Percentiles rank a stretch among this genome's conserved stretches.
Evolutionary conservation across 2,329 filamentous ascomycete genomes (phyloP).

Genomic region (Helminthosporium solani): DNA sequence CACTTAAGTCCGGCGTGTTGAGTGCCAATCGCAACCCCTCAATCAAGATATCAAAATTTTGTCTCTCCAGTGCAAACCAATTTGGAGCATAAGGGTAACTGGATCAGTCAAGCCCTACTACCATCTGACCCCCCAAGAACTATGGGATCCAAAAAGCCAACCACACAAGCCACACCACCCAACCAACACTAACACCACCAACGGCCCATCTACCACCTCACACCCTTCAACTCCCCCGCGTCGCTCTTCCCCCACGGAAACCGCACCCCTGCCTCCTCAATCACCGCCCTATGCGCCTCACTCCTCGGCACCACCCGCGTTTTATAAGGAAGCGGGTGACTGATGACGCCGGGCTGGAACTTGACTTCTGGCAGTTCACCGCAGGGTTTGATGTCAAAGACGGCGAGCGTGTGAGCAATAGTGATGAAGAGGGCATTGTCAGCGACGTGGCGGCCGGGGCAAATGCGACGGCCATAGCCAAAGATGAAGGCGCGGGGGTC

Average conservation of each 20-base stretch:
- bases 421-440: constrained; percentile 45
- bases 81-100: too few relatives aligned
- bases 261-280: constrained; percentile 34
- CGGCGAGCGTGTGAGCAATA: constrained; percentile 49
- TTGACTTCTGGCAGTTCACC: constrained; percentile 36
- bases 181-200: too few relatives aligned
- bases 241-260: constrained; percentile 46
- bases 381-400: constrained; percentile 47
- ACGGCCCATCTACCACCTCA: constrained; percentile 3
- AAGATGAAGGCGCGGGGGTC: constrained; percentile 40
- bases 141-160: too few relatives aligned
- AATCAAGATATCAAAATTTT: too few relatives aligned
- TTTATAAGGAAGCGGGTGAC: constrained; percentile 43
- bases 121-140: too few relatives aligned
- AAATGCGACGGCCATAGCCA: constrained; percentile 47
- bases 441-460: constrained; percentile 45
- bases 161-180: too few relatives aligned
- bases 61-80: too few relatives aligned
- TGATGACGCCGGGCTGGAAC: constrained; percentile 41
- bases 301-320: constrained; percentile 39
- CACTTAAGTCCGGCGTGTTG: too few relatives aligned
- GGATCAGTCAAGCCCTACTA: too few relatives aligned
- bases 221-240: constrained; percentile 23
- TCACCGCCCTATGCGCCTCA: constrained; percentile 33
- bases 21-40: too few relatives aligned